These are phyloP conservation scores for Alternaria gansuensis DNA, from an alignment of 2,329 filamentous ascomycete genomes.

Conservation along the genomic window DNA sequence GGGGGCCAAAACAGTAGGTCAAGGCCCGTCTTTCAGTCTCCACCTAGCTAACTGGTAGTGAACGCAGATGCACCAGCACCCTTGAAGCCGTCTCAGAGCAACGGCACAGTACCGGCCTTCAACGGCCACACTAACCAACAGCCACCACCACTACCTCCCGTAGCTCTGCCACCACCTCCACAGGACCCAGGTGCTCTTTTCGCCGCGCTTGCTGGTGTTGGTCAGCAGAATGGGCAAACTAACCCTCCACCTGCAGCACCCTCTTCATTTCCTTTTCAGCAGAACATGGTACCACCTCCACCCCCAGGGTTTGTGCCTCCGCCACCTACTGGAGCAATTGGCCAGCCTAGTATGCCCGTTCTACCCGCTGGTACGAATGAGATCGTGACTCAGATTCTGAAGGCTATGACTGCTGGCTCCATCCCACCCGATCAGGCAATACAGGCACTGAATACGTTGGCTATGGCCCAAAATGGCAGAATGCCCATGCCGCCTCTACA, in stretches of 20 bases:
- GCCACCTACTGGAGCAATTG: slow-evolving; percentile 35
- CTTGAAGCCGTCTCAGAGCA: slow-evolving; percentile 41
- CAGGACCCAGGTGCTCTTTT: slow-evolving; percentile 46
- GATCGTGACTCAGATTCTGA: slow-evolving; percentile 45
- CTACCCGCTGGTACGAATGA: slow-evolving; percentile 39
- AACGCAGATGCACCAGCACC: slow-evolving; percentile 35
- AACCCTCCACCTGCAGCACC: slow-evolving; percentile 38
- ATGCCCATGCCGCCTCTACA: slow-evolving; percentile 42
- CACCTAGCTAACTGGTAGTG: slow-evolving; percentile 22
- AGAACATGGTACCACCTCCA: slow-evolving; percentile 43
- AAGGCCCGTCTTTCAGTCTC: slow-evolving; percentile 35
- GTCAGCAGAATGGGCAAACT: slow-evolving; percentile 43
- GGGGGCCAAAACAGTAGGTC: slow-evolving; percentile 71
- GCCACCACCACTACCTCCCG: slow-evolving; percentile 32
- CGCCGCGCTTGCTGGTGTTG: slow-evolving; percentile 46
- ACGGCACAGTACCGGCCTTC: slow-evolving; percentile 32
- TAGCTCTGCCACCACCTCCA: slow-evolving; percentile 29
- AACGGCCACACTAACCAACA: slow-evolving; percentile 42
- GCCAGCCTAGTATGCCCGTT: slow-evolving; percentile 37
- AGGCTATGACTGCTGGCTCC: slow-evolving; percentile 46
- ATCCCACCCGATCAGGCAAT: slow-evolving; percentile 49
- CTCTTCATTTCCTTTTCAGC: slow-evolving; percentile 40
- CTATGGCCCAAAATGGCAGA: slow-evolving; percentile 38
- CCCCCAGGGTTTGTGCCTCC: slow-evolving; percentile 48
- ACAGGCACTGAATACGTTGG: slow-evolving; percentile 45